Evolutionary conservation across 2,329 filamentous ascomycete species (phyloP).

Genomic region (Neonectria coccinea): DNA sequence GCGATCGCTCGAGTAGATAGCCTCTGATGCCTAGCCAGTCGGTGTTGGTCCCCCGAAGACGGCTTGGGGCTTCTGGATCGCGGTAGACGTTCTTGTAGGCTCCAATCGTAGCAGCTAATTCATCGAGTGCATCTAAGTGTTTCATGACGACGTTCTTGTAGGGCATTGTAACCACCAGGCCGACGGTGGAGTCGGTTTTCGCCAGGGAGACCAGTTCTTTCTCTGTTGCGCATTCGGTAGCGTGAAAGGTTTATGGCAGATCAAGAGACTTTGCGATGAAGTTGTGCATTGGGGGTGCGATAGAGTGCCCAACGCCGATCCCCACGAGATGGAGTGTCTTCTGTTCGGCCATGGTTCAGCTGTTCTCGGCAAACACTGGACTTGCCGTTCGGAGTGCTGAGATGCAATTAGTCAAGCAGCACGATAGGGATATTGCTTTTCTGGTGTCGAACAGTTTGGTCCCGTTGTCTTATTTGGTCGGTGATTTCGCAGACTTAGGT

Average conservation of each 20-base stretch:
- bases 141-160: constrained; percentile 54
- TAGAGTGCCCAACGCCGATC: constrained; percentile 54
- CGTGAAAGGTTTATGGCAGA: constrained; percentile 48
- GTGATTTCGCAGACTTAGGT: no score
- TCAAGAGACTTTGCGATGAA: constrained; percentile 51
- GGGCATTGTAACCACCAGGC: constrained; percentile 52
- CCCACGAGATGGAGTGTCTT: constrained; percentile 48
- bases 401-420: no score
- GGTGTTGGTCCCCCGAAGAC: constrained; percentile 55
- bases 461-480: no score
- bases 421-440: no score
- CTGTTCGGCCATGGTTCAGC: constrained; percentile 13
- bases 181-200: constrained; percentile 44
- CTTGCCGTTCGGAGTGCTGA: no score
- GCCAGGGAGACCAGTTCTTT: constrained; percentile 49
- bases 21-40: constrained; percentile 57
- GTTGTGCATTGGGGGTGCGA: constrained; percentile 56
- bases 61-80: constrained; percentile 35
- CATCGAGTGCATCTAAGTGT: constrained; percentile 52
- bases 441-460: no score
- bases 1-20: constrained; percentile 43
- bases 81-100: constrained; percentile 54
- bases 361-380: no score
- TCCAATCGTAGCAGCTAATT: constrained; percentile 50
- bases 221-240: constrained; percentile 48